Evolutionary conservation across 2,329 filamentous ascomycete genomes (phyloP), one percentile per base, ranked within the genome.

Genomic region (Pseudogymnoascus sp.): DNA sequence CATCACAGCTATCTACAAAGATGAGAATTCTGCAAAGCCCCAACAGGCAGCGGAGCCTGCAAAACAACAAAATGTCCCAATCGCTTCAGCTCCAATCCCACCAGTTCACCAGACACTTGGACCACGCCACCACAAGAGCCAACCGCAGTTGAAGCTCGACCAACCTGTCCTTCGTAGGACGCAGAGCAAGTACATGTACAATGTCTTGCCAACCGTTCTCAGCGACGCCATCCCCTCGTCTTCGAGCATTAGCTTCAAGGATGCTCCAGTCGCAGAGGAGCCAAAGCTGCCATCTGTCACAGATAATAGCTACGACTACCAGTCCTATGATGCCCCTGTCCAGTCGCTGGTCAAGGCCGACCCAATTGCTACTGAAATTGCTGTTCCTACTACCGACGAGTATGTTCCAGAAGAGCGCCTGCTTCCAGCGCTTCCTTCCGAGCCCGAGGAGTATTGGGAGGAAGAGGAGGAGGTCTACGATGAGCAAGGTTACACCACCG

Each of bases 361-460:
- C 4, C 9, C 25, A 11, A 31, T 53, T 53, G 25, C 14, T 53
- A 53, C 46, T 8, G 46, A 53, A 18, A 1, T 18, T 34, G 46
- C 46, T 16, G 14, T 18, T 31, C 46, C 7, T 1, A 11, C 46
- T 14, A 31, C 14, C 14, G 46, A 53, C 3, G 46, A 53, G 7
- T 53, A 53, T 18, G n/a, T 18, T n/a, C 46, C 25, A 31, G 46
- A 53, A 12, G 46, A 53, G 46, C 46, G 46, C 25, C 25, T 34
- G 46, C 46, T 67, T 16, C 66, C 63, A 11, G 69, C 69, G 8
- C 66, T 71, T 12, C 72, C 75, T 16, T 75, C 78, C 6, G 85
- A 88, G 67, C 76, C 81, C 0, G 88, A 91, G 68, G 89, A 92
- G 72, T 89, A 87, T 69, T 91, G 87, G 88, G 87, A 90, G 73